These are phyloP conservation scores for Tolypocladium amazonense DNA, from an alignment of 2,329 filamentous ascomycete species.

Conservation along the genomic window DNA sequence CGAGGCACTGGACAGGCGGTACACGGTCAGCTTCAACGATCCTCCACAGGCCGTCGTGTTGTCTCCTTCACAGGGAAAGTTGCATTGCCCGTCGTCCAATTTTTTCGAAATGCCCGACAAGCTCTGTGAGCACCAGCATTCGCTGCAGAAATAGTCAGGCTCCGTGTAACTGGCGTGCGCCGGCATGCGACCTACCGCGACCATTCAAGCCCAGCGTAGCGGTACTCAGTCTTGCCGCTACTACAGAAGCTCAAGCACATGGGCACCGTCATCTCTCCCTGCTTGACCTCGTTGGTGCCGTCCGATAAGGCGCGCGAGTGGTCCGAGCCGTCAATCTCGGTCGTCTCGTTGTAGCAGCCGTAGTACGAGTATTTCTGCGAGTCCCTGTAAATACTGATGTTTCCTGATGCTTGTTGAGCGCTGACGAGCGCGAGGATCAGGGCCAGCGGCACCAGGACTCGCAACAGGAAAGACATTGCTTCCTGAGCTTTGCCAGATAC, in stretches of 20 bases:
- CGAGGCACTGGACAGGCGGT: constrained; percentile 16
- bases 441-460: constrained; percentile 6
- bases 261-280: constrained; percentile 39
- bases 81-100: constrained; percentile 36
- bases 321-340: constrained; percentile 27
- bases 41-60: constrained; percentile 43
- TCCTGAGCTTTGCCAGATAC: neutral
- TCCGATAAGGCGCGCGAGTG: constrained; percentile 34
- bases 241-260: constrained; percentile 41
- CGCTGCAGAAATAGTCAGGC: constrained; percentile 21
- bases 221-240: constrained; percentile 25
- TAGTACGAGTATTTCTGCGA: constrained; percentile 33
- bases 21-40: constrained; percentile 35
- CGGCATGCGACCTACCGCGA: constrained; percentile 22
- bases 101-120: constrained; percentile 35
- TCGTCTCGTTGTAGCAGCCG: constrained; percentile 52
- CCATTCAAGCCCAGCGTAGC: constrained; percentile 46
- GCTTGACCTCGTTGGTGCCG: constrained; percentile 26
- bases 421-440: constrained; percentile 6
- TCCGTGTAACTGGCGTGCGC: neutral
- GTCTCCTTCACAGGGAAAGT: constrained; percentile 43
- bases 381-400: constrained; percentile 21
- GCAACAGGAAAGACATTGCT: neutral
- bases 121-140: constrained; percentile 48
- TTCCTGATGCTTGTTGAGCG: constrained; percentile 5